Percentiles rank a stretch among this genome's conserved stretches.
Conservation (phyloP, 441 rosid genomes). For the Dalechampia spathulata region DNA sequence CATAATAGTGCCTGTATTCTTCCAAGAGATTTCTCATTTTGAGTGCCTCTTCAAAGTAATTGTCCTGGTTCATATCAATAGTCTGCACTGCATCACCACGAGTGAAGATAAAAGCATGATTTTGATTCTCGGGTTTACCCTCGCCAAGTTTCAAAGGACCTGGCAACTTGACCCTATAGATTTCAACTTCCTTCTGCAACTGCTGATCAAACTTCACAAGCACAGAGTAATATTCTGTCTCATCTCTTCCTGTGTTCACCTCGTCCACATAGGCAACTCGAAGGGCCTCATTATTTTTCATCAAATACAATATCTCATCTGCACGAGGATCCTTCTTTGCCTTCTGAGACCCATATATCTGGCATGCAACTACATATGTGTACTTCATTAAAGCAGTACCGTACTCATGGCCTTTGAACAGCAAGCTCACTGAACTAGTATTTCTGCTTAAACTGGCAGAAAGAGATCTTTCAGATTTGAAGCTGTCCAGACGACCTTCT, state of each 20-base stretch:
- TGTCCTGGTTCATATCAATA: conserved; percentile 95
- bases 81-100: conserved; percentile 93
- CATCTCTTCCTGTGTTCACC: conserved; percentile 44
- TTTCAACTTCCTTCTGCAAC: conserved; percentile 65
- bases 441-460: conserved; percentile 45
- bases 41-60: conserved; percentile 89
- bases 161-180: conserved; percentile 75
- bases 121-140: conserved; percentile 94
- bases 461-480: conserved; percentile 32
- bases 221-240: conserved; percentile 61
- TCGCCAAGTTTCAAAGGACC: conserved; percentile 90
- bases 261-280: conserved; percentile 94
- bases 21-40: conserved; percentile 90
- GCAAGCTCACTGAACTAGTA: conserved; percentile 38
- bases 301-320: conserved; percentile 59
- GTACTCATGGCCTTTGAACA: conserved; percentile 69
- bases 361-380: conserved; percentile 85
- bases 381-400: conserved; percentile 78
- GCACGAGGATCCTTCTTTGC: conserved; percentile 66
- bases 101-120: conserved; percentile 84
- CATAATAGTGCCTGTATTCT: conserved; percentile 61
- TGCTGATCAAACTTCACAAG: conserved; percentile 74
- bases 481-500: conserved; percentile 34
- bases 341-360: conserved; percentile 73
- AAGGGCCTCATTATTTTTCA: conserved; percentile 76